These are phyloP conservation scores for Dendrobium chrysotoxum DNA, from an alignment of 106 monocot species.

Conservation along the genomic window DNA sequence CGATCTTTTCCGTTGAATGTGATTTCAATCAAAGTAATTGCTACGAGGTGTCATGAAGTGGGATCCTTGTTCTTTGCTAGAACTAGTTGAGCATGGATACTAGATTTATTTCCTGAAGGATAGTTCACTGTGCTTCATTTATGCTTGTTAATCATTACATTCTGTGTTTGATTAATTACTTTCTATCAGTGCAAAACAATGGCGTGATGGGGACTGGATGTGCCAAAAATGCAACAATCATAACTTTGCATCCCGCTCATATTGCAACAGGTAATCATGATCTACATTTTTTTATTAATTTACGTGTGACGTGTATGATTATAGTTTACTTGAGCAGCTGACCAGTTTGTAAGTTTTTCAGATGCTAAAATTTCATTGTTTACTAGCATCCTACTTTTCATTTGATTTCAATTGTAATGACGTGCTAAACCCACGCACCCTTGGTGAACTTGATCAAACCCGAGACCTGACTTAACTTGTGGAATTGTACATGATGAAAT, in stretches of 20 bases:
- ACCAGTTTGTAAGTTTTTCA: not conserved
- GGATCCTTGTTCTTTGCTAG: not conserved
- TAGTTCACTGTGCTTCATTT: not conserved
- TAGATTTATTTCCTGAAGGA: not conserved
- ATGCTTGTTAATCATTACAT: not conserved
- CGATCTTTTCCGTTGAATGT: not conserved
- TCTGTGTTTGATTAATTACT: not conserved
- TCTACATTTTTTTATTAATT: not conserved
- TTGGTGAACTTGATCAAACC: too few species aligned
- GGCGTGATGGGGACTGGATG: constrained; percentile 83
- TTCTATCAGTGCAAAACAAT: constrained; percentile 57
- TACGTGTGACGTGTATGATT: too few species aligned
- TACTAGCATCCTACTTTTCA: too few species aligned
- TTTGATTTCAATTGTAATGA: too few species aligned
- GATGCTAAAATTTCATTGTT: not conserved
- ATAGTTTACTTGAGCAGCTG: too few species aligned
- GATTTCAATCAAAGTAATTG: not conserved
- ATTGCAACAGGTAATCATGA: constrained; percentile 47
- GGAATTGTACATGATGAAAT: too few species aligned
- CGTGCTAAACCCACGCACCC: too few species aligned
- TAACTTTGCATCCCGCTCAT: constrained; percentile 62
- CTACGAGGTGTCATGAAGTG: not conserved
- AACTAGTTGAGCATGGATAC: not conserved
- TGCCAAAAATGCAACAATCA: constrained; percentile 68
- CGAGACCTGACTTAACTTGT: too few species aligned